Conservation (phyloP, 768 basidiomycete species). For the Butyriboletus loyo region DNA sequence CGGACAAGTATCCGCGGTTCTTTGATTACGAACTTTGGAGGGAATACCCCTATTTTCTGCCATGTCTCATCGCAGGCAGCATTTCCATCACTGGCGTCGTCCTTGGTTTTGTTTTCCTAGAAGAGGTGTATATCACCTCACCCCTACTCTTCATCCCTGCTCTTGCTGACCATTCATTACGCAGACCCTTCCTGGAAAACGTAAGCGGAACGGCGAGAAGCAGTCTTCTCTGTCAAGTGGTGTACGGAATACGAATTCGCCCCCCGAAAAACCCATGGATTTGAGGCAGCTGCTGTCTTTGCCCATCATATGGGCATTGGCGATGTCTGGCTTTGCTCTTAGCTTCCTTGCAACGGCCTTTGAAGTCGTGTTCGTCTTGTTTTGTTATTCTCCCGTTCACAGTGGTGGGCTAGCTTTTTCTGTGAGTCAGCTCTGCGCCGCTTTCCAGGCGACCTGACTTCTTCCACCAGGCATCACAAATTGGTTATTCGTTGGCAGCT, state of each 20-base stretch:
- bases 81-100: conserved; percentile 42
- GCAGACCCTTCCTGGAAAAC: conserved; percentile 49
- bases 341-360: conserved; percentile 56
- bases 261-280: conserved; percentile 25
- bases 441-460: conserved; percentile 2
- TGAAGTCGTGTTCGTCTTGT: conserved; percentile 66
- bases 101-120: conserved; percentile 47
- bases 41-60: conserved; percentile 58
- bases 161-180: conserved; percentile 6
- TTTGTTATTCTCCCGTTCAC: conserved; percentile 58
- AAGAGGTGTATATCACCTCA: conserved; percentile 44
- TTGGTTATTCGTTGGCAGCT: conserved; percentile 56
- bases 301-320: conserved; percentile 52
- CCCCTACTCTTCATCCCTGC: neutral
- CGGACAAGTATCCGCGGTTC: conserved; percentile 43
- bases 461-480: conserved; percentile 46
- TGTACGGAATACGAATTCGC: neutral
- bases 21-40: conserved; percentile 45
- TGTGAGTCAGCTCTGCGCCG: conserved; percentile 35
- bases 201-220: conserved; percentile 27
- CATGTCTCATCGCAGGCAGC: conserved; percentile 48
- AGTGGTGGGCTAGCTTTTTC: conserved; percentile 58
- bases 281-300: conserved; percentile 42
- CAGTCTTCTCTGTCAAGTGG: conserved; percentile 3
- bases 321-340: conserved; percentile 50